Percentiles rank a stretch among this genome's conserved stretches.
These are phyloP conservation scores for Didymella pomorum DNA, from an alignment of 2,329 filamentous ascomycete species.

Conservation along the genomic window DNA sequence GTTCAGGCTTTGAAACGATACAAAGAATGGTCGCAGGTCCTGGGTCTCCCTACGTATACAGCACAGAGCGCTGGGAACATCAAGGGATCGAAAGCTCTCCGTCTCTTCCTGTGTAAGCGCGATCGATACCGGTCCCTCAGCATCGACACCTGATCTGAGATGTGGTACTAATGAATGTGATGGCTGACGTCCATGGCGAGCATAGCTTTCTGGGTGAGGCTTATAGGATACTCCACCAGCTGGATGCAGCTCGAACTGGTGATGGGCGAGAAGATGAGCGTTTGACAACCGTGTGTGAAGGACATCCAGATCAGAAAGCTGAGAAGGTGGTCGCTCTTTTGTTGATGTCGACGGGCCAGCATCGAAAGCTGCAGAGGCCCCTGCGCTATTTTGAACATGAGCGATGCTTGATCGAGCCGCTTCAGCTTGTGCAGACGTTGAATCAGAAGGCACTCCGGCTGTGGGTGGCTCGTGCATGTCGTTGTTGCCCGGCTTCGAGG, in stretches of 20 bases:
- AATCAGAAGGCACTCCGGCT: background rate
- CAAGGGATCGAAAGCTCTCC: slow-evolving; percentile 16
- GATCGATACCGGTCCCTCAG: background rate
- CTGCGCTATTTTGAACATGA: background rate
- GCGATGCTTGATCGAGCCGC: slow-evolving; percentile 1
- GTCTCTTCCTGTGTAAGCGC: slow-evolving; percentile 20
- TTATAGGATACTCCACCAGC: slow-evolving; percentile 18
- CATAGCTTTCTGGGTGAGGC: slow-evolving; percentile 1
- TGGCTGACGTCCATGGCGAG: slow-evolving; percentile 13
- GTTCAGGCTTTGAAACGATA: slow-evolving; percentile 39
- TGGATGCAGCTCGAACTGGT: slow-evolving; percentile 19
- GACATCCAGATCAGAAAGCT: slow-evolving; percentile 13
- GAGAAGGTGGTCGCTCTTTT: background rate
- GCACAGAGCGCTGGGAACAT: slow-evolving; percentile 23
- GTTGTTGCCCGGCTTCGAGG: background rate
- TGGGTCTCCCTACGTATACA: slow-evolving; percentile 21
- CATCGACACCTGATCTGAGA: slow-evolving; percentile 1
- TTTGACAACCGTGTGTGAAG: slow-evolving; percentile 20
- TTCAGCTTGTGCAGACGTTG: background rate
- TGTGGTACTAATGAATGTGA: slow-evolving; percentile 18
- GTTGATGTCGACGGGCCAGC: background rate
- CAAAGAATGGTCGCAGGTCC: slow-evolving; percentile 13
- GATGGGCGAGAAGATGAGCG: slow-evolving; percentile 17
- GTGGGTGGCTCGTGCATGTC: slow-evolving; percentile 5
- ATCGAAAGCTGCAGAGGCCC: background rate